phyloP scores from a whole-genome alignment of 2,329 filamentous ascomycete genomes.

The Ceratocystis cubensis region DNA sequence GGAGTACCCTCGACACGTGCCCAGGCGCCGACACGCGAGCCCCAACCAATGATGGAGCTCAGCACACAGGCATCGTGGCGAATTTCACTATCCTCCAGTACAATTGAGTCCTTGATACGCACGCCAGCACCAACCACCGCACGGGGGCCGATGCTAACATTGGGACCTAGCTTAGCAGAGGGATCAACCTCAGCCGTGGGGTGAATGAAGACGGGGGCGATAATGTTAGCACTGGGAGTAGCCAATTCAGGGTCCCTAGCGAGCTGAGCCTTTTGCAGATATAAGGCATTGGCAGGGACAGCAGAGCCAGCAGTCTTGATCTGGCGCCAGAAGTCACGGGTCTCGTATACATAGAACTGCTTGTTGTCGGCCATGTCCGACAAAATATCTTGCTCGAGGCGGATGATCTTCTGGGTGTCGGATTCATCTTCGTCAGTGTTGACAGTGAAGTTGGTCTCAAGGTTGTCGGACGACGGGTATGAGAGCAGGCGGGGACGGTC shows the following conservation, averaged over 20 bases:
- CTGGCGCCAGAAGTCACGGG: slow-evolving; percentile 98
- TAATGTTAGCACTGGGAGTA: slow-evolving; percentile 70
- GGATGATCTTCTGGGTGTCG: slow-evolving; percentile 72
- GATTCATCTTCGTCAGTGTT: slow-evolving; percentile 61
- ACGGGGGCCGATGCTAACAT: slow-evolving; percentile 90
- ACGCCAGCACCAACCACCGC: slow-evolving; percentile 73
- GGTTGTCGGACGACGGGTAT: slow-evolving; percentile 92
- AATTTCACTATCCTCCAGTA: slow-evolving; percentile 88
- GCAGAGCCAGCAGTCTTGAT: slow-evolving; percentile 98
- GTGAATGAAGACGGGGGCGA: slow-evolving; percentile 91
- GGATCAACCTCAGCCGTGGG: slow-evolving; percentile 82
- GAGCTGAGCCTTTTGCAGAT: slow-evolving; percentile 77
- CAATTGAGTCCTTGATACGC: slow-evolving; percentile 89
- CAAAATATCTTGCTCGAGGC: slow-evolving; percentile 92
- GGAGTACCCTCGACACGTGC: slow-evolving; percentile 93
- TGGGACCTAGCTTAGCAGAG: slow-evolving; percentile 90
- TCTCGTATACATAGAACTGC: slow-evolving; percentile 97
- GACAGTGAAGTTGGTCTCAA: slow-evolving; percentile 52
- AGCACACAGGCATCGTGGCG: slow-evolving; percentile 93
- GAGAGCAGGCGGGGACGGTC: slow-evolving; percentile 82
- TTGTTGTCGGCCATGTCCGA: slow-evolving; percentile 92
- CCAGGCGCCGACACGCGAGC: slow-evolving; percentile 93
- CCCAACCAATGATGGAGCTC: slow-evolving; percentile 95
- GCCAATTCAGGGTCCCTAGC: slow-evolving; percentile 60
- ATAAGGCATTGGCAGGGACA: slow-evolving; percentile 90